Percentiles rank a stretch among this genome's conserved stretches.
Evolutionary conservation across 441 rosid genomes (phyloP).

Genomic region (Rhodomyrtus psidioides): DNA sequence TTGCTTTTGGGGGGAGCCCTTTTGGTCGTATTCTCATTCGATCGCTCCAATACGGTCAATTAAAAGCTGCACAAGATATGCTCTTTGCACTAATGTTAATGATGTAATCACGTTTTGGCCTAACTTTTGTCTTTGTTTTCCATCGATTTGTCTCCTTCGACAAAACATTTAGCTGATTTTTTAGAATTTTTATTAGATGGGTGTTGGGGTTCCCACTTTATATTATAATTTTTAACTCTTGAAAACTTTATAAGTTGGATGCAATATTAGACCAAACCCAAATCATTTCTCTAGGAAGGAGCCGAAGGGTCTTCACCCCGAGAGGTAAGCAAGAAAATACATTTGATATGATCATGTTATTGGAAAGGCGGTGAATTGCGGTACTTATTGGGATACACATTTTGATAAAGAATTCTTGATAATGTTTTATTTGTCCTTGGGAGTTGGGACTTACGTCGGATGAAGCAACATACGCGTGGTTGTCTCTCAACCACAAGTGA

Average conservation of each 20-base stretch:
- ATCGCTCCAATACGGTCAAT: neutral
- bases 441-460: neutral
- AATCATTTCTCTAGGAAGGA: neutral
- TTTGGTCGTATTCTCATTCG: neutral
- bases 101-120: neutral
- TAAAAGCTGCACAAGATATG: neutral
- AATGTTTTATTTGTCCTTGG: neutral
- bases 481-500: neutral
- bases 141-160: neutral
- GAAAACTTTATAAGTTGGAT: neutral
- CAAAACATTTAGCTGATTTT: neutral
- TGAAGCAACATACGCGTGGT: neutral
- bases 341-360: neutral
- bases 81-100: neutral
- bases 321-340: neutral
- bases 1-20: neutral
- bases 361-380: neutral
- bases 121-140: neutral
- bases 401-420: neutral
- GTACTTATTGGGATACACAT: neutral
- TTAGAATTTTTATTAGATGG: neutral
- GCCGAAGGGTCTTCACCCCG: neutral
- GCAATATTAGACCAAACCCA: neutral
- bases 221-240: neutral
- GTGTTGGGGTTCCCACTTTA: neutral